Evolutionary conservation across 1,284 basidiomycete genomes (phyloP).

Genomic region (Ustilago crameri): DNA sequence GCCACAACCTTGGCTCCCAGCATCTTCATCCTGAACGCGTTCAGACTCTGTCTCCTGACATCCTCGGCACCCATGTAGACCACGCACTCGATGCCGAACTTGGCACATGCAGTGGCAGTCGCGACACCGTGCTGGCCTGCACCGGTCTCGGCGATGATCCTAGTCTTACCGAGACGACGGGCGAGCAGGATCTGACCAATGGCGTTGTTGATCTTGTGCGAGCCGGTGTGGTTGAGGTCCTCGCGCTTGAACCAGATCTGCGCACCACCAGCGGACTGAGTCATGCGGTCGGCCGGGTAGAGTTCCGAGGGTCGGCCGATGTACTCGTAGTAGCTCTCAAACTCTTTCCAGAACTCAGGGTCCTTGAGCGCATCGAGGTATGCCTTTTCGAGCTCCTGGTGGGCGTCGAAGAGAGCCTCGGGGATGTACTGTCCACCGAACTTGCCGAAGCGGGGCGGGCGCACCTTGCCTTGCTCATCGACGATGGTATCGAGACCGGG

Average conservation of each 20-base stretch:
- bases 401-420: slow-evolving; percentile 89
- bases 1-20: slow-evolving; percentile 86
- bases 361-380: slow-evolving; percentile 87
- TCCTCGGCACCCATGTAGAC: slow-evolving; percentile 99
- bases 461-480: slow-evolving; percentile 51
- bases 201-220: slow-evolving; percentile 69
- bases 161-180: slow-evolving; percentile 88
- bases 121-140: slow-evolving; percentile 99
- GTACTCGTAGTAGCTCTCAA: slow-evolving; percentile 87
- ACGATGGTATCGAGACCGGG: slow-evolving; percentile 56
- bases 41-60: slow-evolving; percentile 90
- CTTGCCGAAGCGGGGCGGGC: slow-evolving; percentile 85
- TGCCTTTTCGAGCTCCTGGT: slow-evolving; percentile 88
- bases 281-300: slow-evolving; percentile 80
- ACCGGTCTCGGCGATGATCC: slow-evolving; percentile 98
- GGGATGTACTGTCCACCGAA: slow-evolving; percentile 98
- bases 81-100: slow-evolving; percentile 93
- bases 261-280: slow-evolving; percentile 82
- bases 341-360: slow-evolving; percentile 92
- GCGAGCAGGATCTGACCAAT: slow-evolving; percentile 81
- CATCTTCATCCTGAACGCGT: slow-evolving; percentile 98
- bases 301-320: slow-evolving; percentile 81
- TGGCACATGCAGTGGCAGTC: slow-evolving; percentile 96
- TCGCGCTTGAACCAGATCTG: slow-evolving; percentile 99
- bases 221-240: slow-evolving; percentile 75